Base-by-base conservation (phyloP, 306 rosid genomes). In the Sindora glabra region DNA sequence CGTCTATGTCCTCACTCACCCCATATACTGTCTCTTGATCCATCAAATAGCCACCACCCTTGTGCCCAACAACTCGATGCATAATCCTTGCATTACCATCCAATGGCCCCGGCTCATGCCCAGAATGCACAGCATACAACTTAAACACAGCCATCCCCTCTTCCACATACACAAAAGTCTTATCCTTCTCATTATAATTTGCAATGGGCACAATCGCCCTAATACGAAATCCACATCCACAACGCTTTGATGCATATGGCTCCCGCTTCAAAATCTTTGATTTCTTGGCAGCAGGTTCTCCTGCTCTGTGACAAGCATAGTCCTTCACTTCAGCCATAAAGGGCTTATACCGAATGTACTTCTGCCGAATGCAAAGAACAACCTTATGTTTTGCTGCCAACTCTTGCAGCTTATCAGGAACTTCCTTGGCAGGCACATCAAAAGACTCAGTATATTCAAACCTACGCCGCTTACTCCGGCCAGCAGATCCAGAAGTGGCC, bases 301-400 rank as follows among this genome's bases (percentile, higher is more conserved):
- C 99, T 0, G 99, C 99, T 65, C 99, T 71, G 34, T 94, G 99
- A 51, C 99, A 94, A 36, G 99, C 99, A 56, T 94, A 94, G 44
- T 94, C 99, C 87, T 94, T 94, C 29, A 94, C 99, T 87, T 94
- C 99, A 2, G 97, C 99, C 99, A 94, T 89, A 60, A 94, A 94
- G 32, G 99, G 99, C 69, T 94, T 94, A 74, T 94, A 94, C 81
- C 99, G 72, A 69, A 94, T 94, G 37, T 94, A 94, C 83, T 94
- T 94, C 87, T 94, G 99, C 74, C 99, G 72, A 8, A 94, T 94
- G 30, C 99, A 94, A 26, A 94, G 89, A 25, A 89, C 97, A 18
- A 94, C 99, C 83, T 94, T 94, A 63, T 94, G 96, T 78, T 94
- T 84, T 0, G 86, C 83, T 11, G 97, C 99, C 68, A 94, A 52